Base-by-base conservation (phyloP, 768 basidiomycete species). In the Leucosporidium scottii region DNA sequence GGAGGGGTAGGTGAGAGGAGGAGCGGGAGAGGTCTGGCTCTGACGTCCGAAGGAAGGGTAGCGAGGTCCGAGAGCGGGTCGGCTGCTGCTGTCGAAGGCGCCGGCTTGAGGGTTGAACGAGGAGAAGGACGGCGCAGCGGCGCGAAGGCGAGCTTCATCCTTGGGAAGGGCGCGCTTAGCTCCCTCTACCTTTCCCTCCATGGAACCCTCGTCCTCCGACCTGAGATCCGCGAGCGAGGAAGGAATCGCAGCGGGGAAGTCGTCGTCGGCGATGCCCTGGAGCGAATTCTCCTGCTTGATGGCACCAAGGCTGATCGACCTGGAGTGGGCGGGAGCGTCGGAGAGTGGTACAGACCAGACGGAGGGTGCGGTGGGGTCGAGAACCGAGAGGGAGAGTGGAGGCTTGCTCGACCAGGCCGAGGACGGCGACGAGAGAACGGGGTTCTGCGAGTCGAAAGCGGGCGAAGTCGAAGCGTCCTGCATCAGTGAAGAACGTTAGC, bases 211-310 rank as follows among this genome's bases (percentile, higher is more conserved):
- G 73, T 88, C 89, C 75, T 91, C 90, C 17, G 89, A 88, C 76
- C 91, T 91, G 61, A 90, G 87, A 64, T 92, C 90, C 75, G 88
- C 89, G 44, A 91, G 77, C 8, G 87, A 87, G 78, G 89, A 89
- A 17, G 90, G 89, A 36, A 92, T 80, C 28, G 70, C 57, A 13
- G 86, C 82, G 36, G 87, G 86, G 64, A 90, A 80, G 74, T 93
- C 91, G 49, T 66, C 71, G 60, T 72, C 71, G 31, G 85, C 85
- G 64, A 93, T 90, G 23, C 86, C 87, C 75, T 90, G 86, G 66
- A 93, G 79, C 2, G 90, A 92, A 77, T 93, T 93, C 28, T 87
- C 82, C 13, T 84, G 81, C 66, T 86, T 84, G 44, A 83, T 77
- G 61, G 82, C 84, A 27, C 59, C 44, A 44, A 59, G 59, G 28